These are phyloP conservation scores for Pyrus betulifolia DNA, from an alignment of 306 rosid genomes.

Conservation along the genomic window DNA sequence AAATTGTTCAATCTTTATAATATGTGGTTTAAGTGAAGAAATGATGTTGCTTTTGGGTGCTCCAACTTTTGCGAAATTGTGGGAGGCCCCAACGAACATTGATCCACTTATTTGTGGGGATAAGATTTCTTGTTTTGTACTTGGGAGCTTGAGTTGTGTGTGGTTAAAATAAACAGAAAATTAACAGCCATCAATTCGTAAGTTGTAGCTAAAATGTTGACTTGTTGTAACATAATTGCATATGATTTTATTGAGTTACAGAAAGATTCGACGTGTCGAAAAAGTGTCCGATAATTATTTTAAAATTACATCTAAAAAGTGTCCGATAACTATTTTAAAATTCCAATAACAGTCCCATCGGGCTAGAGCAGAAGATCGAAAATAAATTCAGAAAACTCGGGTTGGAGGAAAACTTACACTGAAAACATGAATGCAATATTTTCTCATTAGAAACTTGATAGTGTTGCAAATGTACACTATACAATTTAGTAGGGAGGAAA, in stretches of 20 bases:
- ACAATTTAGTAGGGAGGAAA: neutral
- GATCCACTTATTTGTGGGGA: slow-evolving; percentile 29
- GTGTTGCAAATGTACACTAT: slow-evolving; percentile 2
- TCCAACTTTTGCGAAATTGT: neutral
- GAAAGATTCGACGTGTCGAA: too few relatives aligned
- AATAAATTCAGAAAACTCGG: neutral
- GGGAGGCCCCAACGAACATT: neutral
- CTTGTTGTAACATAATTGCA: too few relatives aligned
- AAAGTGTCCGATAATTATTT: too few relatives aligned
- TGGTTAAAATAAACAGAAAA: slow-evolving; percentile 17
- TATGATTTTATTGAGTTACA: too few relatives aligned
- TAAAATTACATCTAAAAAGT: too few relatives aligned
- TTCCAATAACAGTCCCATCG: too few relatives aligned
- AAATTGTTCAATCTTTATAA: neutral
- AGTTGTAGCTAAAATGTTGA: too few relatives aligned
- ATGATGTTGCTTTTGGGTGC: neutral
- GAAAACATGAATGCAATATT: neutral
- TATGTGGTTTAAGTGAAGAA: neutral
- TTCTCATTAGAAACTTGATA: too few relatives aligned
- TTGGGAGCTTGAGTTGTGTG: slow-evolving; percentile 13
- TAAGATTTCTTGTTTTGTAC: slow-evolving; percentile 41
- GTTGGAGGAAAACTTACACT: neutral
- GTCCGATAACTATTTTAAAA: too few relatives aligned
- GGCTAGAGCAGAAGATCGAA: neutral
- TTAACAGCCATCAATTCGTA: neutral